Base-by-base conservation (phyloP, 352 stramenopile genomes). In the Globisporangium viniferum region DNA sequence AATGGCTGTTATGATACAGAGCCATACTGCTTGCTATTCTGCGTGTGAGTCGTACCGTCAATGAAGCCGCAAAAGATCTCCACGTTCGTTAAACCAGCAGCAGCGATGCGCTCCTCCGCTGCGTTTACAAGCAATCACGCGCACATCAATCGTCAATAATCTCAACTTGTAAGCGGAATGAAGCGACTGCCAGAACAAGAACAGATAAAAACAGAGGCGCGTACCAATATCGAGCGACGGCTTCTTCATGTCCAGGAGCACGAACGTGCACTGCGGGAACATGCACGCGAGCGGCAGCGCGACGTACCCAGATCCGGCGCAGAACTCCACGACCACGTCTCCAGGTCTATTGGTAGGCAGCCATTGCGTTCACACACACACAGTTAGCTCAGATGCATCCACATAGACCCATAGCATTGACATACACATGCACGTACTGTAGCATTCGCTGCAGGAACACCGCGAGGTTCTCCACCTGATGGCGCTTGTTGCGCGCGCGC, bases 261-360 rank as follows among this genome's bases (percentile, higher is more conserved):
- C 82, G 65, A 94, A 93, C 36, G 67, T 87, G 69, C 85, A 92
- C 61, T 89, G 72, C 2, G 82, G 83, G 35, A 91, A 92, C 41
- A 92, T 73, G 63, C 75, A 92, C 63, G 87, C 85, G 33, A 93
- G 78, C 33, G 87, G 87, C 48, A 94, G 63, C 44, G 84, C 83
- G 14, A 92, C 83, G 64, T 94, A 93, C 22, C 87, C 87, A 3
- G 83, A 92, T 33, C 85, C 85, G 5, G 83, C 83, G 36, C 87
- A 94, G 67, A 94, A 94, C 80, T 94, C 87, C 31, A 94, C 87
- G 15, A 94, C 82, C 7, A 88, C 73, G 64, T 93, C 83, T 10
- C 84, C 87, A 59, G 84, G 76, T 57, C 86, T 93, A 62, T 20
- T 18, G 2, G 14, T 7, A 33, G 66, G 1, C 18, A 64, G 2